A percentile compares a stretch with the other conserved stretches of the same genome.
Evolutionary conservation across 306 rosid genomes (phyloP).

Genomic region (Rosa rugosa): DNA sequence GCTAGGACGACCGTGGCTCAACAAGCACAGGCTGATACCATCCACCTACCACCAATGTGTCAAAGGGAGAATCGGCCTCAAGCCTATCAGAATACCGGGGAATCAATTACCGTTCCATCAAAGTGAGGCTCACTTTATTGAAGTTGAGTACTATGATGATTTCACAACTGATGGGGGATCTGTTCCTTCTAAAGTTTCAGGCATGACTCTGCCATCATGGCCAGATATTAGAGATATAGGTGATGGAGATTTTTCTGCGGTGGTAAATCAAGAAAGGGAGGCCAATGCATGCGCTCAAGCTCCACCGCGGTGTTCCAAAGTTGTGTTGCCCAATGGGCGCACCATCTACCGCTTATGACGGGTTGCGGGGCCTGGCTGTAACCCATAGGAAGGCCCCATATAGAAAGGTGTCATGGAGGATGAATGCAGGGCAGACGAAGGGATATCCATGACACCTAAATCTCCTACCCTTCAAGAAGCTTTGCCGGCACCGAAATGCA

Average conservation of each 20-base stretch:
- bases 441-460: background rate
- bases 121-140: background rate
- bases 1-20: background rate
- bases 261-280: background rate
- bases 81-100: background rate
- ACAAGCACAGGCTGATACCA: background rate
- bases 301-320: rapidly evolving
- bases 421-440: background rate
- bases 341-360: background rate
- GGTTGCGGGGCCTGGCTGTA: background rate
- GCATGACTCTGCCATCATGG: background rate
- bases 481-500: background rate
- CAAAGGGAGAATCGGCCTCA: background rate
- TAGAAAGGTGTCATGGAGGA: background rate
- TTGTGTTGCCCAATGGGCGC: background rate
- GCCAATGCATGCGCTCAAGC: background rate
- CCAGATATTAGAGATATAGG: background rate
- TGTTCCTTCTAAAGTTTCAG: background rate
- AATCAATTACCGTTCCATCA: background rate
- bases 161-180: background rate
- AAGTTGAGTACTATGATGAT: background rate
- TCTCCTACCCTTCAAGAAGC: background rate
- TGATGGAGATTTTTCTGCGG: background rate
- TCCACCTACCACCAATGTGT: background rate
- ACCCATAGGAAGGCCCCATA: background rate